Evolutionary conservation across 768 basidiomycete genomes (phyloP), one percentile per base, ranked within the genome.

Genomic region (Naganishia kalamii): DNA sequence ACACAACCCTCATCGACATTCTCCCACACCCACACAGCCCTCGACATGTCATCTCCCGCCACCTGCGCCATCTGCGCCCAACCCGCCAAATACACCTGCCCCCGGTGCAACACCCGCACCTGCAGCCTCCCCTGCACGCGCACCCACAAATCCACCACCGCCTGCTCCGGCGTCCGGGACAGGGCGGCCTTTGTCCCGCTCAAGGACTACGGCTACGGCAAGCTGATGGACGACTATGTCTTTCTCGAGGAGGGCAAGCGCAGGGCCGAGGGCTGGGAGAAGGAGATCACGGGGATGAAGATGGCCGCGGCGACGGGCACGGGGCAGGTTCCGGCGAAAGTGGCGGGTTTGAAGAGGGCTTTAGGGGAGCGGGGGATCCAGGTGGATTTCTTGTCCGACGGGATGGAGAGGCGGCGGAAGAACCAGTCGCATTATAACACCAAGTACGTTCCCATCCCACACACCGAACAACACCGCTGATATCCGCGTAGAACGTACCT

Each of bases 181-280:
- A 73, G 74, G 35, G 68, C 70, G 6, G 62, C 44, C 3, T 76
- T 63, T 47, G 69, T 75, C 33, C 84, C 88, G 13, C 87, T 92
- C 85, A 91, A 89, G 70, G 74, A 85, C 70, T 94, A 91, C 72
- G 84, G 85, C 4, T 90, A 88, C 84, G 89, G 90, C 10, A 83
- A 84, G 29, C 87, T 94, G 86, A 88, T 91, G 86, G 84, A 87
- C 70, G 92, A 96, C 78, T 96, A 92, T 75, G 81, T 82, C 44
- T 92, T 86, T 74, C 81, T 96, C 69, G 92, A 96, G 78, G 88
- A 90, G 19, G 77, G 91, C 32, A 85, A 88, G 23, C 79, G 92
- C 69, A 86, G 83, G 70, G 86, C 88, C n/a, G 81, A 82, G 23
- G 85, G 84, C 13, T 89, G 87, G 86, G 90, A 68, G 32, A 70